Base-by-base conservation (phyloP, 805 yeast species). In the Scheffersomyces stipitis region DNA sequence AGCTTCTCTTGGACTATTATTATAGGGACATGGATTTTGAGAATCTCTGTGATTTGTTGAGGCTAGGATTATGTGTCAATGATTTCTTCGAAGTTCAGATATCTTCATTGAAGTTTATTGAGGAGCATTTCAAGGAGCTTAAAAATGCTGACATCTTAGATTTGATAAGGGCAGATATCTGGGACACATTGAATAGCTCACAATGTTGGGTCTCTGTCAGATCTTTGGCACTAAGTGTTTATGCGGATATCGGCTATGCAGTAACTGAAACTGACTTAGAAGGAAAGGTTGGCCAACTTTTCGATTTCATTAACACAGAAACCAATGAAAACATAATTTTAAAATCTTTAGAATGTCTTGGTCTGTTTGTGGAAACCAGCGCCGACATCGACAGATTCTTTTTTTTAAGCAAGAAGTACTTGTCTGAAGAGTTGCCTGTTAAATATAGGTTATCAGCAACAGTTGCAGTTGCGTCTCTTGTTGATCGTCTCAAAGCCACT, bases 331-430 rank as follows among this genome's bases (percentile, higher is more conserved):
- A 31, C 13, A 34, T 41, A 1, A 29, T 29, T 51, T 64, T 48
- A 40, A 53, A 2, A 33, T 58, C 79, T 0, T 48, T 81, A 12
- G 80, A 77, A 49, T 64, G 76, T 1, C 51, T 80, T 8, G 86
- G 86, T 0, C 56, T 70, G 1, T 55, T 70, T 22, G n/a, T n/a
- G n/a, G 20, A 5, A 15, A 8, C n/a, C 20, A 17, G 32, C 36
- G 3, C 62, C 10, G 15, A 32, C 0, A 31, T n/a, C n/a, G n/a
- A n/a, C n/a, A n/a, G n/a, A n/a, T n/a, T n/a, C n/a, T n/a, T n/a
- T n/a, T n/a, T n/a, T n/a, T n/a, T 56, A 5, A 47, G 74, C 2
- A 31, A 34, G 6, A 33, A 45, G 22, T 61, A 57, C 38, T 38
- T 68, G 7, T 43, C 57, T 14, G 86, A 78, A 29, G 67, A 62